Evolutionary conservation across 2,329 filamentous ascomycete species (phyloP).

Genomic region (Colletotrichum lentis): DNA sequence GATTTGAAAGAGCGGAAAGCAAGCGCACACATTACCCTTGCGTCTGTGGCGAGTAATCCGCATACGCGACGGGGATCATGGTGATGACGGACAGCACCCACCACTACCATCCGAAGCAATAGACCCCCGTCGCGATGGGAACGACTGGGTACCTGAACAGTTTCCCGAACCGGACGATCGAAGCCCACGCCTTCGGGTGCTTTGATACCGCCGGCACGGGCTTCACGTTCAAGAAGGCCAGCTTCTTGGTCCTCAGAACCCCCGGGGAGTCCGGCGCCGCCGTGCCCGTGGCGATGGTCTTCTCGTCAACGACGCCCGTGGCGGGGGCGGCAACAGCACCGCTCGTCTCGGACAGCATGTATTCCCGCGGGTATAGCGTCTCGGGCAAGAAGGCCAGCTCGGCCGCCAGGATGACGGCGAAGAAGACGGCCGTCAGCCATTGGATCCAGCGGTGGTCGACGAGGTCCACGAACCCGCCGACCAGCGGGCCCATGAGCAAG

Average conservation of each 20-base stretch:
- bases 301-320: slow-evolving; percentile 24
- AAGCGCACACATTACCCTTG: slow-evolving; percentile 52
- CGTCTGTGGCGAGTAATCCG: slow-evolving; percentile 55
- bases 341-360: slow-evolving; percentile 51
- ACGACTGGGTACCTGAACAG: slow-evolving; percentile 58
- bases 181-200: slow-evolving; percentile 60
- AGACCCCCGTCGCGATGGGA: slow-evolving; percentile 55
- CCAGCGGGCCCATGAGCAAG: slow-evolving; percentile 53
- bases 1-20: background rate
- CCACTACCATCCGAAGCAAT: slow-evolving; percentile 65
- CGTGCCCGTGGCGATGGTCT: slow-evolving; percentile 32
- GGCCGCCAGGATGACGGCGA: slow-evolving; percentile 56
- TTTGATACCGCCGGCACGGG: slow-evolving; percentile 59
- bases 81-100: slow-evolving; percentile 63
- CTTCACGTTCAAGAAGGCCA: slow-evolving; percentile 55
- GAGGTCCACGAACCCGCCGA: slow-evolving; percentile 62
- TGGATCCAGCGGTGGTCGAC: slow-evolving; percentile 60
- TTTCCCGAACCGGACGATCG: slow-evolving; percentile 54
- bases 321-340: background rate
- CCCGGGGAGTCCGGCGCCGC: slow-evolving; percentile 34
- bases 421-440: slow-evolving; percentile 63
- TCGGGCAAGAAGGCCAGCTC: slow-evolving; percentile 62
- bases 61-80: slow-evolving; percentile 61
- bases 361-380: slow-evolving; percentile 62
- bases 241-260: slow-evolving; percentile 51